These are phyloP conservation scores for Choricystis sp. DNA, from an alignment of 139 green algal genomes.

Conservation along the genomic window DNA sequence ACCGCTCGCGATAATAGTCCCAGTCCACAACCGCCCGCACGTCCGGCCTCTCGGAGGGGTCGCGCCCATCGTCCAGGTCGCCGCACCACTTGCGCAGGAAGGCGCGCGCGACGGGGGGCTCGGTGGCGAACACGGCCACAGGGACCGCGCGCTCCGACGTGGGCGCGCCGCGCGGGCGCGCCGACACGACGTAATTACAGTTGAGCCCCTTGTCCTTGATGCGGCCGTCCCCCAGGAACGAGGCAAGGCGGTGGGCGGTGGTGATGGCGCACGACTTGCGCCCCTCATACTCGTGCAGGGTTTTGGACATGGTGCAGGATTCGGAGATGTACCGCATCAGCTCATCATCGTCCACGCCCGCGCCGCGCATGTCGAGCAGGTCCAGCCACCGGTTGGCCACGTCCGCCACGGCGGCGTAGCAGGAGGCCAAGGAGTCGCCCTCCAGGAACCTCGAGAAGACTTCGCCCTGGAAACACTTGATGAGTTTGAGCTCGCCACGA, in stretches of 20 bases:
- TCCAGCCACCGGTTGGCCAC: conserved; percentile 95
- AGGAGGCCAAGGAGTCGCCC: conserved; percentile 65
- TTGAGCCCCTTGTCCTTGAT: conserved; percentile 83
- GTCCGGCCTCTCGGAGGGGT: conserved; percentile 37
- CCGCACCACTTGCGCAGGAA: conserved; percentile 84
- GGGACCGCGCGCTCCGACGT: conserved; percentile 83
- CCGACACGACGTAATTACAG: conserved; percentile 42
- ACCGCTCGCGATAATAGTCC: conserved; percentile 88
- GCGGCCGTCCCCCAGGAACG: conserved; percentile 82
- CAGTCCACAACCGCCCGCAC: conserved; percentile 88
- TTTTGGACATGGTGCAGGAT: conserved; percentile 86
- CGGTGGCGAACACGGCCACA: conserved; percentile 80
- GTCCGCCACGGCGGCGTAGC: conserved; percentile 73
- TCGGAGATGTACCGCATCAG: conserved; percentile 86
- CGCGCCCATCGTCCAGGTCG: conserved; percentile 13
- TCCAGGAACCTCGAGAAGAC: conserved; percentile 91
- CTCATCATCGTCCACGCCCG: conserved; percentile 64
- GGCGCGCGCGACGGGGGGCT: conserved; percentile 59
- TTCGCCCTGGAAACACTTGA: conserved; percentile 86
- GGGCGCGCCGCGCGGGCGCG: conserved; percentile 24
- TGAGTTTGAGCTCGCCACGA: conserved; percentile 94
- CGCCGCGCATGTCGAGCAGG: conserved; percentile 79
- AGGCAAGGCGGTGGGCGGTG: conserved; percentile 62
- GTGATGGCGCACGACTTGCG: conserved; percentile 84
- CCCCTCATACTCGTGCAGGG: conserved; percentile 83